Percentiles rank a stretch among this genome's conserved stretches.
These are phyloP conservation scores for Penicillium angulare DNA, from an alignment of 495 filamentous ascomycete genomes.

Conservation along the genomic window DNA sequence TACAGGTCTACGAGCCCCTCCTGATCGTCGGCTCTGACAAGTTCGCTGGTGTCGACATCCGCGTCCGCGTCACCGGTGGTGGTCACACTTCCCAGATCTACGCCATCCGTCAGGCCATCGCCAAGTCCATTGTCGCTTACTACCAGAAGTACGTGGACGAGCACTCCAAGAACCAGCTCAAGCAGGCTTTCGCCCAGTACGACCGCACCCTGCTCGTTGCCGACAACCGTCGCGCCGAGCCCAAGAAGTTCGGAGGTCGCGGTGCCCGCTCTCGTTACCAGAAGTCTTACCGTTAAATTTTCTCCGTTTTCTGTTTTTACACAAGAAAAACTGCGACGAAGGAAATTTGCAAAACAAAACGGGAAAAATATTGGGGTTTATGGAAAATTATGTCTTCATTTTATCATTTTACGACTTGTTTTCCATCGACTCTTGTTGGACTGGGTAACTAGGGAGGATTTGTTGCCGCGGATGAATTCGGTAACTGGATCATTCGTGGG, in stretches of 20 bases:
- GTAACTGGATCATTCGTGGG: constrained; percentile 5
- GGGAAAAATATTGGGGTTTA: constrained; percentile 6
- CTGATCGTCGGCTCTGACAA: constrained; percentile 95
- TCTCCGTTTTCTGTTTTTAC: constrained; percentile 7
- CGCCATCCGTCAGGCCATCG: constrained; percentile 97
- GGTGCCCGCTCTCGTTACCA: constrained; percentile 97
- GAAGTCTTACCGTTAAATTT: constrained; percentile 72
- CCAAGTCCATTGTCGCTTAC: constrained; percentile 98
- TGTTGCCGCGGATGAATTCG: constrained; percentile 19
- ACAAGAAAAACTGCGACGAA: constrained; percentile 14
- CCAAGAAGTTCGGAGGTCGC: constrained; percentile 84
- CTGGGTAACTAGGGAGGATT: constrained; percentile 24
- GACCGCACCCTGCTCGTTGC: constrained; percentile 96
- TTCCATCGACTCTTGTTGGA: constrained; percentile 22
- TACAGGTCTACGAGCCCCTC: constrained; percentile 91
- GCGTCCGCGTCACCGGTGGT: constrained; percentile 92
- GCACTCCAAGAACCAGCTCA: constrained; percentile 98
- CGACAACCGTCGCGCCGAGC: constrained; percentile 92
- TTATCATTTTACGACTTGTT: constrained; percentile 28
- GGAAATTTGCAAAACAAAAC: constrained; percentile 21
- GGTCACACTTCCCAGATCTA: constrained; percentile 98
- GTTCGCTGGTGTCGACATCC: constrained; percentile 95
- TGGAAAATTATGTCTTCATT: constrained; percentile 20
- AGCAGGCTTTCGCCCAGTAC: constrained; percentile 90
- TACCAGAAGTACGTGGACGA: constrained; percentile 99